Percentiles rank a stretch among this genome's conserved stretches.
phyloP scores from a whole-genome alignment of 179 eudicot genomes.

The Sideroxylon spinosum region DNA sequence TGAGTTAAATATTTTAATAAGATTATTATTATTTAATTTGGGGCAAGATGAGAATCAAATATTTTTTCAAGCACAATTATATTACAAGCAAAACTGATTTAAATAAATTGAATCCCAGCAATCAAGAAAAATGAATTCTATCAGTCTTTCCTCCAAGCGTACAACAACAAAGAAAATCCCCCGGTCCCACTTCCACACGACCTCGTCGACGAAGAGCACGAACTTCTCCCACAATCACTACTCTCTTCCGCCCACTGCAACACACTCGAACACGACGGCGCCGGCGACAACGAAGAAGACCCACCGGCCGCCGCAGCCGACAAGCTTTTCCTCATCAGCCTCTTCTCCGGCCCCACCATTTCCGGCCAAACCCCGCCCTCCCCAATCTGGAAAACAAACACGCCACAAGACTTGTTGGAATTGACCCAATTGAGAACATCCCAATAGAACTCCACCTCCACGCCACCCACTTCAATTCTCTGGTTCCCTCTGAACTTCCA shows the following conservation, averaged over 20 bases:
- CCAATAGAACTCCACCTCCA: constrained; percentile 59
- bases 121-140: background rate
- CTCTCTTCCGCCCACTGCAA: constrained; percentile 75
- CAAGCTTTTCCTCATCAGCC: constrained; percentile 47
- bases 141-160: constrained; percentile 59
- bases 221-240: constrained; percentile 58
- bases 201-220: constrained; percentile 47
- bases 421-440: constrained; percentile 60
- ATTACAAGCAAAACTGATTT: background rate
- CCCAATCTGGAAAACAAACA: constrained; percentile 56
- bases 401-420: constrained; percentile 27
- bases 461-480: constrained; percentile 34
- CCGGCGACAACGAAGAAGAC: constrained; percentile 29
- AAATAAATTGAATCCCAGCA: background rate
- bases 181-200: constrained; percentile 37
- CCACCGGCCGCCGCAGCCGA: constrained; percentile 15
- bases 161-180: constrained; percentile 53
- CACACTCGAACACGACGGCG: constrained; percentile 53
- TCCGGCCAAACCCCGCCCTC: constrained; percentile 60
- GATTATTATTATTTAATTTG: too few relatives aligned
- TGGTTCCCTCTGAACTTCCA: constrained; percentile 69
- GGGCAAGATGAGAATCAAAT: too few relatives aligned
- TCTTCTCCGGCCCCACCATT: constrained; percentile 64
- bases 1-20: too few relatives aligned
- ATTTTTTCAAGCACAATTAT: background rate